Evolutionary conservation across 1,284 basidiomycete species (phyloP), one percentile per base, ranked within the genome.

Genomic region (Takashimella koratensis): DNA sequence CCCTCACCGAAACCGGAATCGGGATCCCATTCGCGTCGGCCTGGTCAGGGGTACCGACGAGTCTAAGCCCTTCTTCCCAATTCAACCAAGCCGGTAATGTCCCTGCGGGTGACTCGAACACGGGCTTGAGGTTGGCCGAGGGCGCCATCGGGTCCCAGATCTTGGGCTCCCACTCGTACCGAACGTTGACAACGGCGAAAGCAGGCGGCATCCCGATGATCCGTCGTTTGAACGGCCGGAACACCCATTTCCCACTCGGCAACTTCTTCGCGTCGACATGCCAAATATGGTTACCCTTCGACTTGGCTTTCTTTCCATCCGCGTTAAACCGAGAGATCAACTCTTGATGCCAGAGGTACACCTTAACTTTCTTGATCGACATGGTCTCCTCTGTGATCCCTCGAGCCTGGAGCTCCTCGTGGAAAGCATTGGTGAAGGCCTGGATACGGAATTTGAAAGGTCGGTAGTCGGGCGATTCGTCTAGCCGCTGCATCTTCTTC

Each of bases 371-470:
- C 58, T 80, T 79, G 65, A 76, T 71, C n/a, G 79, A 79, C 66
- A 81, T 76, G 41, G 80, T 78, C 30, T 78, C 74, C 45, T 81
- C 81, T 21, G 72, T 71, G 48, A 81, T 74, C 4, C 80, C 81
- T 11, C 76, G 66, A 2, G 60, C 51, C 54, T 68, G 66, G 4
- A 76, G 60, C 56, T 94, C 89, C 72, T 97, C 92, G 65, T 95
- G 81, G 72, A 98, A 98, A 0, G 89, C 90, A 66, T 94, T 92
- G 12, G 95, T 98, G 77, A 99, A 99, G 0, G 96, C 95, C 73
- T 95, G 91, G 65, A 99, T 98, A 51, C 96, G 86, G 78, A 98
- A 98, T 76, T 98, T 98, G 86, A 99, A 98, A 19, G 96, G 95
- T 24, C 95, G 84, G 77, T 95, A 99, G 76, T 98, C 95, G 45